Evolutionary conservation across 306 rosid genomes (phyloP).

Genomic region (Vigna unguiculata): DNA sequence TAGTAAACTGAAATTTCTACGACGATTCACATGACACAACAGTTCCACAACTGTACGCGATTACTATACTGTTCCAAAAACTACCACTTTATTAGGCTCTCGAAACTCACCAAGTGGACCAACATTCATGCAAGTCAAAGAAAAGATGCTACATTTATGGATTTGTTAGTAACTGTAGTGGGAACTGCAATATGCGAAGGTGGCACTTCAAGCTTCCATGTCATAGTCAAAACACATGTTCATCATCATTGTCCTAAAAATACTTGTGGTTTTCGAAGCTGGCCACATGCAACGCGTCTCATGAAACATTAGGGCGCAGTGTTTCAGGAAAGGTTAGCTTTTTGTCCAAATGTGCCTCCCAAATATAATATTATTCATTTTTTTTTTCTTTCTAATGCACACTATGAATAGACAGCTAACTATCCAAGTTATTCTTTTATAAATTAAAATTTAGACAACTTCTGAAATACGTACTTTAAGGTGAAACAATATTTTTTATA

Average conservation of each 20-base stretch:
- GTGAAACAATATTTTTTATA: no score
- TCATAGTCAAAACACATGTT: slow-evolving; percentile 19
- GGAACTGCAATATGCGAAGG: slow-evolving; percentile 14
- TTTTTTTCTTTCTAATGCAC: no score
- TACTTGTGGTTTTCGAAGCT: slow-evolving; percentile 31
- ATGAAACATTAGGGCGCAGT: slow-evolving; percentile 17
- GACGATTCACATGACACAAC: background rate
- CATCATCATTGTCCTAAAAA: background rate
- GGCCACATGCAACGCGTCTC: slow-evolving; percentile 43
- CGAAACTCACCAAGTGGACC: slow-evolving; percentile 44
- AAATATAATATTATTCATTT: background rate
- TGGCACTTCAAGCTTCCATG: slow-evolving; percentile 35
- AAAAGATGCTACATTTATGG: background rate
- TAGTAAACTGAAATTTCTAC: background rate
- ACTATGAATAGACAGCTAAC: no score
- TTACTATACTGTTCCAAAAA: background rate
- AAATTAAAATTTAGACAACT: no score
- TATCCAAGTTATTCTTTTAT: no score
- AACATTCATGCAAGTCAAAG: slow-evolving; percentile 41
- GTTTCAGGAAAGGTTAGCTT: slow-evolving; percentile 39
- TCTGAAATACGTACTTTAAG: no score
- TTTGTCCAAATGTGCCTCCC: slow-evolving; percentile 37
- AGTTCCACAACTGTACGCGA: slow-evolving; percentile 29
- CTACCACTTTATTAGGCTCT: slow-evolving; percentile 31
- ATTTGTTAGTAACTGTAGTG: background rate